phyloP scores from a whole-genome alignment of 2,329 filamentous ascomycete genomes.

The Cordyceps cateniannulata region DNA sequence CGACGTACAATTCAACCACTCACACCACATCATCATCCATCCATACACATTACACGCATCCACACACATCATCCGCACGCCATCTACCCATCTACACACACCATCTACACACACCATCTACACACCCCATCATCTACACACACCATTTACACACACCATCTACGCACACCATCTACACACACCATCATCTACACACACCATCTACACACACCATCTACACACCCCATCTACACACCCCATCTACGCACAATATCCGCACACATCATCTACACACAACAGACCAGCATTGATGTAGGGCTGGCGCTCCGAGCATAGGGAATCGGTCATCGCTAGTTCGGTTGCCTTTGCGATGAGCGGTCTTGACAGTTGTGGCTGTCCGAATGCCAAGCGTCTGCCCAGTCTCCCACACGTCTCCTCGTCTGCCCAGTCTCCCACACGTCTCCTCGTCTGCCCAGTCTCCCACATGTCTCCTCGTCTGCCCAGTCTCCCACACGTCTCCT shows the following conservation, averaged over 20 bases:
- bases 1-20: not conserved
- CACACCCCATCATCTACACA: too few relatives aligned
- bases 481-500: not conserved
- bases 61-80: not conserved
- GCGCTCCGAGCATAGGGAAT: not conserved
- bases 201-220: not conserved
- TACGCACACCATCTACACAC: not conserved
- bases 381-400: not conserved
- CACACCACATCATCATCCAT: not conserved
- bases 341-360: not conserved
- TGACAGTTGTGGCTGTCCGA: not conserved
- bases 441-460: too few relatives aligned
- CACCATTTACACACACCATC: too few relatives aligned
- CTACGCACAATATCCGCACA: too few relatives aligned
- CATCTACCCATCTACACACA: too few relatives aligned
- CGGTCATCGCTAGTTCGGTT: not conserved
- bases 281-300: not conserved
- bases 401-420: too few relatives aligned
- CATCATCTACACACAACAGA: too few relatives aligned
- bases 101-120: too few relatives aligned
- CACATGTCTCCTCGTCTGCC: too few relatives aligned
- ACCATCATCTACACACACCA: not conserved
- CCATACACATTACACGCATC: not conserved
- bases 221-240: not conserved
- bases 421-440: too few relatives aligned